These are phyloP conservation scores for Lachancea nothofagi DNA, from an alignment of 805 yeast species.

Conservation along the genomic window DNA sequence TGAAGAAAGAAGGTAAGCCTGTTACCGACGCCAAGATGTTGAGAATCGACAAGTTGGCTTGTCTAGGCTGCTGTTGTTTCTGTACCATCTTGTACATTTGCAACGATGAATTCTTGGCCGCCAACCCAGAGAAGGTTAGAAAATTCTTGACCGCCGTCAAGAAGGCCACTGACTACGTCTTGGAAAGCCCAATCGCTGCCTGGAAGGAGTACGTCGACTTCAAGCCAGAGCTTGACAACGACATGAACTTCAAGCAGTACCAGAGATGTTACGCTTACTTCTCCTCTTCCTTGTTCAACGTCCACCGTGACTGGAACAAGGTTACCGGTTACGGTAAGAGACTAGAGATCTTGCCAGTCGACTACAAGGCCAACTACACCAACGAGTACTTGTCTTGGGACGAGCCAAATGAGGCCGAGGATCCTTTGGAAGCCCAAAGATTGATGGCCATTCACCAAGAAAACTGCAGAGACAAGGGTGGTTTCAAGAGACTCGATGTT, in stretches of 20 bases:
- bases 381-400: conserved; percentile 47
- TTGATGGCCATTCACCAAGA: conserved; percentile 43
- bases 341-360: conserved; percentile 45
- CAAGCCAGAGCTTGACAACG: conserved; percentile 43
- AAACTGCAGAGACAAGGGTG: conserved; percentile 42
- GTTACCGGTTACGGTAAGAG: conserved; percentile 53
- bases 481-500: conserved; percentile 41
- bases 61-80: conserved; percentile 55
- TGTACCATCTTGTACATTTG: conserved; percentile 50
- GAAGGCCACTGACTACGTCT: conserved; percentile 45
- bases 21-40: conserved; percentile 47
- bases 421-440: conserved; percentile 45
- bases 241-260: conserved; percentile 41
- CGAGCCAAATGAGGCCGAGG: conserved; percentile 43
- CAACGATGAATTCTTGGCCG: conserved; percentile 44
- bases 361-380: conserved; percentile 45
- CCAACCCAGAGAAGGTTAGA: conserved; percentile 42
- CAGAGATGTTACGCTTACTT: conserved; percentile 52
- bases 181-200: conserved; percentile 40
- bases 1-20: conserved; percentile 39
- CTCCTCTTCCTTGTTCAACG: conserved; percentile 47
- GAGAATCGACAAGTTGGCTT: conserved; percentile 51
- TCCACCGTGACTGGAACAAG: conserved; percentile 52
- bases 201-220: conserved; percentile 42
- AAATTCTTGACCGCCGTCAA: conserved; percentile 45